A percentile compares a stretch with the other conserved stretches of the same genome.
Evolutionary conservation across 2,329 filamentous ascomycete species (phyloP).

Genomic region (Microsporum audouinii): DNA sequence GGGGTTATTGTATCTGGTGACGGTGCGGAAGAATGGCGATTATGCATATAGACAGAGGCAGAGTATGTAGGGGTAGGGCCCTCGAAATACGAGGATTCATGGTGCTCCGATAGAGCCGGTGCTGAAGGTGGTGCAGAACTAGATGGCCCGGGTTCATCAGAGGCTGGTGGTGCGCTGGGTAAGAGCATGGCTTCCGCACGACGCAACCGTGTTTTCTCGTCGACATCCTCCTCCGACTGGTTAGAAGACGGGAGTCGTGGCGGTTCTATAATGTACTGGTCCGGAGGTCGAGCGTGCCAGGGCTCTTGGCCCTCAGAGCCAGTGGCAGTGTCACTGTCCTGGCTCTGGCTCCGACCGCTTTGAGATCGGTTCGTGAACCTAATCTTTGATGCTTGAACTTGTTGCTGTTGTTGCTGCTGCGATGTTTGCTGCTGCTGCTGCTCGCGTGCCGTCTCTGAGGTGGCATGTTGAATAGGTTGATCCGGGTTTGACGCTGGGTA

Average conservation of each 20-base stretch:
- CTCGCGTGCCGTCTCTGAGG: slow-evolving; percentile 3
- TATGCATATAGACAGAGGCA: slow-evolving; percentile 18
- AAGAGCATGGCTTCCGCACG: slow-evolving; percentile 67
- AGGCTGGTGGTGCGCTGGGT: slow-evolving; percentile 62
- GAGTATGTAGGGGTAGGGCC: slow-evolving; percentile 29
- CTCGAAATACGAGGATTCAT: slow-evolving; percentile 34
- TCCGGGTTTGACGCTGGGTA: slow-evolving; percentile 23
- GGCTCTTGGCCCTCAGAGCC: not conserved
- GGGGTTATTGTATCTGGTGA: slow-evolving; percentile 23
- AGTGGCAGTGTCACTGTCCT: slow-evolving; percentile 1
- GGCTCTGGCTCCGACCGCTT: not conserved
- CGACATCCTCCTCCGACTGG: slow-evolving; percentile 50
- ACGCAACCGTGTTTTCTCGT: slow-evolving; percentile 71
- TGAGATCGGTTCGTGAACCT: not conserved
- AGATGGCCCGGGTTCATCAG: slow-evolving; percentile 38
- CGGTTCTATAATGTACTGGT: slow-evolving; percentile 4
- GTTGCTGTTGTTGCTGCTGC: not conserved
- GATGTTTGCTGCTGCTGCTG: not conserved
- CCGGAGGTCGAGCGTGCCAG: slow-evolving; percentile 5
- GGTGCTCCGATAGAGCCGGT: slow-evolving; percentile 37
- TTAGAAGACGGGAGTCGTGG: slow-evolving; percentile 24
- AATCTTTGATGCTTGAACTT: not conserved
- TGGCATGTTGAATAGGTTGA: slow-evolving; percentile 6
- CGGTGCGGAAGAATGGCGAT: slow-evolving; percentile 15
- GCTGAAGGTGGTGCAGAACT: slow-evolving; percentile 32